Base-by-base conservation (phyloP, 192 early-diverging fungal species). In the Phlyctochytrium arcticum region DNA sequence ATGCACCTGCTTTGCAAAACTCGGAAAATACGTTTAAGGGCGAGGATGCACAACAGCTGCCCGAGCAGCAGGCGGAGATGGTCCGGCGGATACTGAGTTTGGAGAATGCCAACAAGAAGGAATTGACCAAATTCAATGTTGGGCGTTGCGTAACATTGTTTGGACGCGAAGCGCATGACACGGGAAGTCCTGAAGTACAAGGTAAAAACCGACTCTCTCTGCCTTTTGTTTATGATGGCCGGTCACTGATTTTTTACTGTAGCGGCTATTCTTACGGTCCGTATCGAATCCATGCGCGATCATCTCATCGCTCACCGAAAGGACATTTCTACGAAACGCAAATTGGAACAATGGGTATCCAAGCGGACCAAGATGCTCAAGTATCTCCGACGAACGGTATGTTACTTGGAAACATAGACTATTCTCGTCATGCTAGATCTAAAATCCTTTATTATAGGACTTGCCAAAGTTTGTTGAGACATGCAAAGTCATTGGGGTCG, bases 151-250 rank as follows among this genome's bases (percentile, higher is more conserved):
- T 92, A 31, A 83, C 89, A 48, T 79, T 87, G 65, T 96, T 96
- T 80, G 88, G 87, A 24, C 76, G 89, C 44, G 75, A 72, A 30
- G 82, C 84, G 31, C 81, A 81, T 29, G 96, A 98, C 72, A 92
- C 94, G 10, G 96, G 96, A 17, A 92, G 89, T 63, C 76, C 92
- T 5, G 92, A 93, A 73, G 96, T 95, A 12, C 96, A 98, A 87
- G 88, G 90, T 92, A 75, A 32, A 61, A 68, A 27, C 12, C 9
- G n/a, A n/a, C n/a, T n/a, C n/a, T n/a, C n/a, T n/a, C n/a, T n/a
- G n/a, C n/a, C n/a, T n/a, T n/a, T n/a, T n/a, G n/a, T n/a, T n/a
- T n/a, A n/a, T n/a, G n/a, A n/a, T n/a, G n/a, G n/a, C n/a, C n/a
- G n/a, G n/a, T n/a, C 23, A 15, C 21, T 60, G n/a, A n/a, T n/a